phyloP scores from a whole-genome alignment of 495 filamentous ascomycete genomes.

The Cryomyces minteri region DNA sequence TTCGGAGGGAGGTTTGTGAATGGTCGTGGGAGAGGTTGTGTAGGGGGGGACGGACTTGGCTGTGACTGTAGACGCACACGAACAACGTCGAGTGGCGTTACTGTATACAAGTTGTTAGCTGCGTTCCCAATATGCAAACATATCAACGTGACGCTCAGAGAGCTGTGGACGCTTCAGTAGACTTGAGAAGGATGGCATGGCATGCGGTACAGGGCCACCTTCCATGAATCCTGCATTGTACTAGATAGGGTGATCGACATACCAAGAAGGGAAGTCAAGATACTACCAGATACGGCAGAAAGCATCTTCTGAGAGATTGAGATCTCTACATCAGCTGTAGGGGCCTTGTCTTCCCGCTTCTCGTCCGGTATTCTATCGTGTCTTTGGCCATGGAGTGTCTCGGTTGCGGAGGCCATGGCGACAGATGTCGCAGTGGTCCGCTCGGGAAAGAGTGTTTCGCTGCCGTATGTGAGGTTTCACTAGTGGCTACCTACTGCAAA shows the following conservation, averaged over 20 bases:
- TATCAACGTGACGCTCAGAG: too few species aligned
- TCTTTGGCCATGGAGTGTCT: slow-evolving; percentile 13
- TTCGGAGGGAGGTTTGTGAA: slow-evolving; percentile 52
- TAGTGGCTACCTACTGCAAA: too few species aligned
- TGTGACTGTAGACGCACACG: slow-evolving; percentile 89
- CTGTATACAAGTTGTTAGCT: slow-evolving; percentile 23
- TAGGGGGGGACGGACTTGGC: slow-evolving; percentile 24
- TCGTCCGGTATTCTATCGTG: slow-evolving; percentile 21
- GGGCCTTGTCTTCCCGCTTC: not conserved
- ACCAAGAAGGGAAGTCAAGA: slow-evolving; percentile 83
- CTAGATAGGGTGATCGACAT: slow-evolving; percentile 12
- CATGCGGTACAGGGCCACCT: too few species aligned
- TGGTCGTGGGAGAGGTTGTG: slow-evolving; percentile 19
- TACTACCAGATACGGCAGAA: slow-evolving; percentile 75
- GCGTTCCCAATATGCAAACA: not conserved
- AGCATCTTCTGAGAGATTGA: slow-evolving; percentile 80
- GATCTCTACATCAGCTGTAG: slow-evolving; percentile 31
- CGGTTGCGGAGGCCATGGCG: slow-evolving; percentile 3
- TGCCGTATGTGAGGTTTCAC: too few species aligned
- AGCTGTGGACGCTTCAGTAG: too few species aligned
- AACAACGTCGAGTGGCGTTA: slow-evolving; percentile 92
- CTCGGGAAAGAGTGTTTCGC: too few species aligned
- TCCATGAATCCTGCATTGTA: not conserved
- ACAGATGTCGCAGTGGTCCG: too few species aligned
- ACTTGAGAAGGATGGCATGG: too few species aligned